Evolutionary conservation across 805 yeast species (phyloP), one percentile per base, ranked within the genome.

Genomic region (Clavispora vitiphila): DNA sequence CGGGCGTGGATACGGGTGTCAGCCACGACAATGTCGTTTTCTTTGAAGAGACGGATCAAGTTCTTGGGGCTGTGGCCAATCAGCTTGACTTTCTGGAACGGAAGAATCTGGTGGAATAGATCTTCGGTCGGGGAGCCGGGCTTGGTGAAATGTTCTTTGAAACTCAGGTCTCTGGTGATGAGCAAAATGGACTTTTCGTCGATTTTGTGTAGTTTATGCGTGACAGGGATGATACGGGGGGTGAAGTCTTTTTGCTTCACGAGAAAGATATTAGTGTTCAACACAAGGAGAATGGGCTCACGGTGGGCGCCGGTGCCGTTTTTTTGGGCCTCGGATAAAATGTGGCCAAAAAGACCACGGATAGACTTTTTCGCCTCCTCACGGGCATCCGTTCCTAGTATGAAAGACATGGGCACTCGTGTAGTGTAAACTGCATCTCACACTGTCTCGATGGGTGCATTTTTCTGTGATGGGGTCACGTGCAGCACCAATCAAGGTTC

Each of bases 1-100:
- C 80, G 61, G 46, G 76, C 77, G 52, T 79, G 80, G 2, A 86
- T 72, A 46, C 93, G 66, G 39, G 80, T 76, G 59, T 87, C 95
- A 4, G 83, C 80, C 8, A 86, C 65, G 2, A 87, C 69, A 21
- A 82, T 52, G 53, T 86, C 95, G 55, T 73, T 80, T 30, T 82
- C 86, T 43, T 76, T 72, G 51, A 65, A 78, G 1, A 81, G 50
- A 37, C 72, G 75, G 37, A 67, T 70, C 25, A 77, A 55, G 19
- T 73, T 65, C 38, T 71, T 72, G 3, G 71, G 65, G 47, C 71
- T 74, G 14, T 57, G 55, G 8, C 72, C 59, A 16, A 77, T 57
- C 19, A 72, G 61, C 53, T 74, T 78, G 42, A 83, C 58, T 49
- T 75, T 80, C 47, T 76, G 78, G 37, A 82, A 65, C 11, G 87